A percentile compares a stretch with the other conserved stretches of the same genome.
Conservation (phyloP, 2,329 filamentous ascomycete genomes). For the Penicillium sp. region DNA sequence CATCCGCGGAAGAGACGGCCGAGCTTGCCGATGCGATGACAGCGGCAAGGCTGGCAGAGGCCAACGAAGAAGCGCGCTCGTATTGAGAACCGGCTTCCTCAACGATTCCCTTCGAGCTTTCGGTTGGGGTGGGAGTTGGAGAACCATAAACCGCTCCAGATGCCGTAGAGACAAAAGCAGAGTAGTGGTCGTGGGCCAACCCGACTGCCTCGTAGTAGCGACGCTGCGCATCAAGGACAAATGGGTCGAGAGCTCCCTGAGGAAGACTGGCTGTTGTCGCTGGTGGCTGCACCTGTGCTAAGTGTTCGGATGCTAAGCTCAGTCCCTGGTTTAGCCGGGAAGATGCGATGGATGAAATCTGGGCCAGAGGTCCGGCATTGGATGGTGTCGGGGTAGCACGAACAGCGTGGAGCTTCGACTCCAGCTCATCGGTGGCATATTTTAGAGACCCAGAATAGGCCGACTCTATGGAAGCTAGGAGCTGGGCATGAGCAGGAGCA, state of each 20-base stretch:
- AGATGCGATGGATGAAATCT: slow-evolving; percentile 66
- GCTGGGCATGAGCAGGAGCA: slow-evolving; percentile 38
- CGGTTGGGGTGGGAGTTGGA: slow-evolving; percentile 47
- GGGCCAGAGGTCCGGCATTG: slow-evolving; percentile 49
- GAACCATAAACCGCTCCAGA: slow-evolving; percentile 67
- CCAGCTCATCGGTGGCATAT: slow-evolving; percentile 21
- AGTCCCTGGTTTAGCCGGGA: slow-evolving; percentile 69
- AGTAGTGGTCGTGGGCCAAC: slow-evolving; percentile 74
- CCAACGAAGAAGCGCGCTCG: slow-evolving; percentile 35
- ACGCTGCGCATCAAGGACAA: slow-evolving; percentile 60
- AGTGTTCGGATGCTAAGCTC: slow-evolving; percentile 67
- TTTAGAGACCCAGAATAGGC: slow-evolving; percentile 23
- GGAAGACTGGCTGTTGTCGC: slow-evolving; percentile 62
- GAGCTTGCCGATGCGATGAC: slow-evolving; percentile 43
- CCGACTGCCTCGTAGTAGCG: slow-evolving; percentile 77
- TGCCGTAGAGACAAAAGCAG: slow-evolving; percentile 69
- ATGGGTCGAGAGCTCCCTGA: slow-evolving; percentile 47
- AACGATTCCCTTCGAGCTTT: slow-evolving; percentile 35
- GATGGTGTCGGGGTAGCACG: slow-evolving; percentile 50
- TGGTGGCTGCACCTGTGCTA: slow-evolving; percentile 65
- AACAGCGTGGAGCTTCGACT: slow-evolving; percentile 35
- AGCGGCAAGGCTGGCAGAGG: slow-evolving; percentile 42
- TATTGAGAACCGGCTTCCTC: slow-evolving; percentile 38
- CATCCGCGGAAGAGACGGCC: slow-evolving; percentile 33
- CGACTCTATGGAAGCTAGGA: slow-evolving; percentile 34